Conservation (phyloP, 495 filamentous ascomycete genomes). For the Annulohypoxylon bovei region DNA sequence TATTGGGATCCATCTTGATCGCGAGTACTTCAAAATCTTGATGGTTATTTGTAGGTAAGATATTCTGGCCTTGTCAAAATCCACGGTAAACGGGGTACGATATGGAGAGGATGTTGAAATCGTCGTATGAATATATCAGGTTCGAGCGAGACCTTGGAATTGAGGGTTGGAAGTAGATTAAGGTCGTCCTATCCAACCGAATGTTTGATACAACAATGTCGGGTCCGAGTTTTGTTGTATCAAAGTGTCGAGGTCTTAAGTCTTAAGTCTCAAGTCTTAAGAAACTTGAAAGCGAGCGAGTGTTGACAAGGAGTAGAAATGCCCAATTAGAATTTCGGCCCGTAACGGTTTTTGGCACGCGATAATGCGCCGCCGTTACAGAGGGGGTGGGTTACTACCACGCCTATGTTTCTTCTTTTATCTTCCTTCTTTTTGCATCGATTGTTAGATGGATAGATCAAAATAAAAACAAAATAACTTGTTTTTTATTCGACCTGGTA, state of each 20-base stretch:
- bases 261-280: too few species aligned
- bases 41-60: not conserved
- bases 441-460: not conserved
- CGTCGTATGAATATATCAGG: not conserved
- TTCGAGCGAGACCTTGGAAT: not conserved
- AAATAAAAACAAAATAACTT: not conserved
- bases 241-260: not conserved
- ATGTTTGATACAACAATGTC: not conserved
- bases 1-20: conserved; percentile 62
- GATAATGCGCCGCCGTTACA: conserved; percentile 32
- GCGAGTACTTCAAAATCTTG: not conserved
- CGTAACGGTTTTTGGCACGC: conserved; percentile 29
- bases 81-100: not conserved
- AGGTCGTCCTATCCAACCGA: not conserved
- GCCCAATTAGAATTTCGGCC: conserved; percentile 30
- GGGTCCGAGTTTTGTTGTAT: not conserved
- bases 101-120: not conserved
- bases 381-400: conserved; percentile 15
- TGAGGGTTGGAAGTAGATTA: not conserved
- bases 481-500: conserved; percentile 16
- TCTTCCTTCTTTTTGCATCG: conserved; percentile 12
- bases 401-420: not conserved
- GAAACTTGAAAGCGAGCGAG: not conserved
- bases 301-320: conserved; percentile 1
- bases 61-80: not conserved